Percentiles rank a stretch among this genome's conserved stretches.
Conservation (phyloP, 1,284 basidiomycete genomes). For the Anthracocystis panici-leucophaei region DNA sequence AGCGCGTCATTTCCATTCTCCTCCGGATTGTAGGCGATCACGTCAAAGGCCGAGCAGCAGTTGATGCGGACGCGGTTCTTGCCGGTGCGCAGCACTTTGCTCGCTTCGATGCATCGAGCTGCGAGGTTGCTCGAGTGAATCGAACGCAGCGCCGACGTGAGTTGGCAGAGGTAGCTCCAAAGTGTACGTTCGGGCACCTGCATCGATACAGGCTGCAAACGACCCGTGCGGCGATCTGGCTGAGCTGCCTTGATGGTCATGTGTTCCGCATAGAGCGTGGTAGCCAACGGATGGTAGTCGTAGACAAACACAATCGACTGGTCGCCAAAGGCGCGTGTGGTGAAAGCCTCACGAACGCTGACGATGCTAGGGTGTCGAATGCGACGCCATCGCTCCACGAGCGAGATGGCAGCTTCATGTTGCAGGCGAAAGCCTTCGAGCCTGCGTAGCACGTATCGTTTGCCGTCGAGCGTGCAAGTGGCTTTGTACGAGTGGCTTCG, state of each 20-base stretch:
- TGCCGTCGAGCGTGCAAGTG: constrained; percentile 81
- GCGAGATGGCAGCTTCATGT: constrained; percentile 79
- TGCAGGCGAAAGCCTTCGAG: constrained; percentile 87
- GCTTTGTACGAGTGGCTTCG: constrained; percentile 86
- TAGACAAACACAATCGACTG: constrained; percentile 88
- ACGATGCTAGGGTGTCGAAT: constrained; percentile 90
- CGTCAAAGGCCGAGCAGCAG: constrained; percentile 67
- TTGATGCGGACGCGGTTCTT: constrained; percentile 77
- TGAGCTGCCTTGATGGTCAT: constrained; percentile 71
- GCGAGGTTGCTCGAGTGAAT: constrained; percentile 87
- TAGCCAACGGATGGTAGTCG: constrained; percentile 86
- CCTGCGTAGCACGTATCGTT: constrained; percentile 81
- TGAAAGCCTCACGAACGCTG: constrained; percentile 90
- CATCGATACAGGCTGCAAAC: constrained; percentile 63
- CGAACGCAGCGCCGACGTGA: constrained; percentile 85
- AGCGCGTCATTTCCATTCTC: constrained; percentile 41
- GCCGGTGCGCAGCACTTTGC: constrained; percentile 88
- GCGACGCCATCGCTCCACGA: constrained; percentile 88
- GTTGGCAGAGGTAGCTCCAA: constrained; percentile 94
- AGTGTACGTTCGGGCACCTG: constrained; percentile 82
- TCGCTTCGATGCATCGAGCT: constrained; percentile 84
- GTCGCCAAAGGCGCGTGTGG: constrained; percentile 91
- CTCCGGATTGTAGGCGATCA: constrained; percentile 60
- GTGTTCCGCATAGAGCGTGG: constrained; percentile 82
- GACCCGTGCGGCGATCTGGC: constrained; percentile 66